These are phyloP conservation scores for Limtongia smithiae DNA, from an alignment of 805 yeast species.

Conservation along the genomic window DNA sequence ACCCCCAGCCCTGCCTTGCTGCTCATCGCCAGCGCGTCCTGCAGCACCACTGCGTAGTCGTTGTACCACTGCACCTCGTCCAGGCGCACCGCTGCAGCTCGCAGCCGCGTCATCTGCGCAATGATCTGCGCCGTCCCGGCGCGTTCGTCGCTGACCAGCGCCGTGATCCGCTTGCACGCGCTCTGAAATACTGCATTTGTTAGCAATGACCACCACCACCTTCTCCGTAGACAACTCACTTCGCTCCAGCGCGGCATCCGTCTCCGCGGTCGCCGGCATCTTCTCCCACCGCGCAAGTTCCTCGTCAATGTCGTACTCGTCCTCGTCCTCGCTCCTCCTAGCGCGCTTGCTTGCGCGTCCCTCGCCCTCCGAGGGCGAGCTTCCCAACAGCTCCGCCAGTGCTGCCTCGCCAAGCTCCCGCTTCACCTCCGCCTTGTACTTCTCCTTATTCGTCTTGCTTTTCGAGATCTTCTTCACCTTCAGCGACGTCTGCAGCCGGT, in stretches of 20 bases:
- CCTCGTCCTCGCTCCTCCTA: background rate
- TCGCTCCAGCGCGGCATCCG: constrained; percentile 3
- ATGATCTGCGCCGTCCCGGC: background rate
- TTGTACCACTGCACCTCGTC: constrained; percentile 19
- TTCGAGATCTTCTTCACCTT: constrained; percentile 19
- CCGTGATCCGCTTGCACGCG: background rate
- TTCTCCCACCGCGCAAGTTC: constrained; percentile 10
- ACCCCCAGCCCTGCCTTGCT: background rate
- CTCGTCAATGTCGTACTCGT: constrained; percentile 5
- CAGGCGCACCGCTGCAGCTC: constrained; percentile 3
- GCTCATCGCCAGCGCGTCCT: constrained; percentile 11
- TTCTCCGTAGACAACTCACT: too few species aligned
- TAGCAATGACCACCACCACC: too few species aligned
- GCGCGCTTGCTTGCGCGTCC: background rate
- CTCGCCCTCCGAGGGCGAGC: background rate
- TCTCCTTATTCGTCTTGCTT: constrained; percentile 17
- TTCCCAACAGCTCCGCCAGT: constrained; percentile 13
- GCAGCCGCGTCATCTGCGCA: constrained; percentile 2
- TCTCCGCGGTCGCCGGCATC: constrained; percentile 3
- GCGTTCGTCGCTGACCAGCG: constrained; percentile 1
- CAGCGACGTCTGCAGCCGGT: constrained; percentile 5
- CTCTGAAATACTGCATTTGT: constrained; percentile 3
- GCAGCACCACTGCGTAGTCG: constrained; percentile 5
- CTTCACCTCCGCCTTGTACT: constrained; percentile 3
- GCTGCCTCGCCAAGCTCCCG: constrained; percentile 6